Percentiles rank a stretch among this genome's conserved stretches.
Evolutionary conservation across 2,329 filamentous ascomycete species (phyloP).

Genomic region (Sporothrix mexicana): DNA sequence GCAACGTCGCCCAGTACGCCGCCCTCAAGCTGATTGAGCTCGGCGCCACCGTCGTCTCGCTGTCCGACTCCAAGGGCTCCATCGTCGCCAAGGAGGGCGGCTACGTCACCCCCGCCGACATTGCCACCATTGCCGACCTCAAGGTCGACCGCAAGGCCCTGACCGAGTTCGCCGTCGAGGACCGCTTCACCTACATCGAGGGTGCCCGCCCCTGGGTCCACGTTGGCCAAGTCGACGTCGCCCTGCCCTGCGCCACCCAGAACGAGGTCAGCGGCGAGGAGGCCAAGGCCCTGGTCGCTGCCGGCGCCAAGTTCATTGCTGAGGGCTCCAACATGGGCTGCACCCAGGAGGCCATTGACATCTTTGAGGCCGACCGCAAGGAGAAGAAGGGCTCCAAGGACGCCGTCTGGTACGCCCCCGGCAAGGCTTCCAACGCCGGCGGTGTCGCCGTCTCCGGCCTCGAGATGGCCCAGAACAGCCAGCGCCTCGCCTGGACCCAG

Average conservation of each 20-base stretch:
- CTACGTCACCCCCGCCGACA: conserved; percentile 78
- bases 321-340: conserved; percentile 99
- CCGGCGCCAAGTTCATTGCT: conserved; percentile 83
- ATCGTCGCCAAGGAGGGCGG: conserved; percentile 72
- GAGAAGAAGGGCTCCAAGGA: conserved; percentile 62
- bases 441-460: conserved; percentile 96
- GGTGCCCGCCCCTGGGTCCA: conserved; percentile 91
- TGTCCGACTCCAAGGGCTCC: conserved; percentile 89
- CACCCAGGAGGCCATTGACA: conserved; percentile 91
- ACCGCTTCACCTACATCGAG: conserved; percentile 82
- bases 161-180: conserved; percentile 67
- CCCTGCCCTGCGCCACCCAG: conserved; percentile 91
- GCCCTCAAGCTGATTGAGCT: conserved; percentile 97
- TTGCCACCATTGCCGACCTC: conserved; percentile 78
- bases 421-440: conserved; percentile 96
- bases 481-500: conserved; percentile 79
- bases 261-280: conserved; percentile 96
- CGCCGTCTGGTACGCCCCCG: conserved; percentile 93
- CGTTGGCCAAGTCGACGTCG: conserved; percentile 87
- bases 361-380: conserved; percentile 81
- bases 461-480: conserved; percentile 98
- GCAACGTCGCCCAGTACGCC: conserved; percentile 97
- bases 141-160: conserved; percentile 88
- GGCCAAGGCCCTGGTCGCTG: conserved; percentile 77
- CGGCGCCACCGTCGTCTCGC: conserved; percentile 86